Percentiles rank a stretch among this genome's conserved stretches.
Conservation (phyloP, 1,284 basidiomycete species). For the Boletus holoroseus region DNA sequence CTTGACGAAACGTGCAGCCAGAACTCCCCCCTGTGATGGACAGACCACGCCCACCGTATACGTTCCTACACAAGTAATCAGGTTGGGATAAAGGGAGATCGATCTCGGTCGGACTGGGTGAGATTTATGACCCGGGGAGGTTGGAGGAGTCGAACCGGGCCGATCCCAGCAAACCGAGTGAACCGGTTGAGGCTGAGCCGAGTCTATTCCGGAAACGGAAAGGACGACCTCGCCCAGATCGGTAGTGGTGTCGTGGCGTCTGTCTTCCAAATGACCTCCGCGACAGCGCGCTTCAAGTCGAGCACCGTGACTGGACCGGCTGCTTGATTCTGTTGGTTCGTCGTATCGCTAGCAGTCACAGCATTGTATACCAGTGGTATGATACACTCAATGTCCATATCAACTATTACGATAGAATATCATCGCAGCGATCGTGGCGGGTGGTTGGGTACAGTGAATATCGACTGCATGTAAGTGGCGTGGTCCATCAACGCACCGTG, state of each 20-base stretch:
- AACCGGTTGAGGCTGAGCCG: constrained; percentile 6
- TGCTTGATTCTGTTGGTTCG: constrained; percentile 28
- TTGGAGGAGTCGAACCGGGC: constrained; percentile 34
- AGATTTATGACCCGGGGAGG: constrained; percentile 71
- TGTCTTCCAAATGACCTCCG: background rate
- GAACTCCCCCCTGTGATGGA: too few species aligned
- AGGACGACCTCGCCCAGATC: background rate
- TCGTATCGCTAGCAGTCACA: background rate
- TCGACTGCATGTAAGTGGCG: constrained; percentile 22
- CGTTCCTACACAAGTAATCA: too few species aligned
- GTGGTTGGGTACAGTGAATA: constrained; percentile 16
- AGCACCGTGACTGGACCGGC: background rate
- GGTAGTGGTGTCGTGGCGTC: constrained; percentile 12
- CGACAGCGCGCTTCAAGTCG: background rate
- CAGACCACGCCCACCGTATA: too few species aligned
- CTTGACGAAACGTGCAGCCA: too few species aligned
- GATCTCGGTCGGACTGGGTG: constrained; percentile 50
- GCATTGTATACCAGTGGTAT: background rate
- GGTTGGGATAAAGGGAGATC: too few species aligned
- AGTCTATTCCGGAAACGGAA: constrained; percentile 24
- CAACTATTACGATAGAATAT: constrained; percentile 3
- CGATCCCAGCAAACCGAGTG: constrained; percentile 10
- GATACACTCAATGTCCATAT: background rate
- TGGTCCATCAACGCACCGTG: constrained; percentile 31
- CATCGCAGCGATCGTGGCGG: constrained; percentile 6